Conservation (phyloP, 345 rosid genomes). For the Eucalyptus melliodora region DNA sequence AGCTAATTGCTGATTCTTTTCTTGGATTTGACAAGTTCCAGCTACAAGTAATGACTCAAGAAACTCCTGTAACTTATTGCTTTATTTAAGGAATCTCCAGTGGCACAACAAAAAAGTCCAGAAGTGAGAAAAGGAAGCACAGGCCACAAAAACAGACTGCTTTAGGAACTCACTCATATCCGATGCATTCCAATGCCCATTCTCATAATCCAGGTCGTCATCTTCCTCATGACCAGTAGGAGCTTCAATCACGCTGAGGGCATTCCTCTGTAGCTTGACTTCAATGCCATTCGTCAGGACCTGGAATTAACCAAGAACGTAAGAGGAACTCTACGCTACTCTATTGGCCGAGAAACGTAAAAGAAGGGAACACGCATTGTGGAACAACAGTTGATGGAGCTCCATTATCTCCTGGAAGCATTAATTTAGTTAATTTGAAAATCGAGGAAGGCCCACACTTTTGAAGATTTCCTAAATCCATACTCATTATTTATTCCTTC, state of each 20-base stretch:
- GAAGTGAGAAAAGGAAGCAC: neutral
- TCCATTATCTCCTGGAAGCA: neutral
- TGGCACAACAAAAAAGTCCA: neutral
- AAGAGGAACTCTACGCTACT: neutral
- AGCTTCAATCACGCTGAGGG: conserved; percentile 95
- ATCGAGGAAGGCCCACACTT: neutral
- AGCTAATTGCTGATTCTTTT: neutral
- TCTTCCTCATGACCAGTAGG: conserved; percentile 95
- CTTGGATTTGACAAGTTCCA: neutral
- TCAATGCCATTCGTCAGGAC: conserved; percentile 97
- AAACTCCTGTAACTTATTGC: neutral
- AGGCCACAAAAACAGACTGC: neutral
- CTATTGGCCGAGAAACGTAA: neutral
- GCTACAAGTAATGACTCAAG: neutral
- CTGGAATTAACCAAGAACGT: conserved; percentile 12
- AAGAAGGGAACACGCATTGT: neutral
- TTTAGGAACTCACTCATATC: conserved; percentile 57
- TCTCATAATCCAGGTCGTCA: conserved; percentile 62
- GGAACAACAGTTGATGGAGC: neutral
- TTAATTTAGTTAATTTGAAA: neutral
- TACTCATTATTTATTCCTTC: neutral
- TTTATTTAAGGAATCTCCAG: neutral
- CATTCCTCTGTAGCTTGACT: conserved; percentile 97
- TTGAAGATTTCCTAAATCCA: neutral
- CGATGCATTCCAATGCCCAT: conserved; percentile 63